phyloP scores from a whole-genome alignment of 305 asterid species.

The Fraxinus ornus region DNA sequence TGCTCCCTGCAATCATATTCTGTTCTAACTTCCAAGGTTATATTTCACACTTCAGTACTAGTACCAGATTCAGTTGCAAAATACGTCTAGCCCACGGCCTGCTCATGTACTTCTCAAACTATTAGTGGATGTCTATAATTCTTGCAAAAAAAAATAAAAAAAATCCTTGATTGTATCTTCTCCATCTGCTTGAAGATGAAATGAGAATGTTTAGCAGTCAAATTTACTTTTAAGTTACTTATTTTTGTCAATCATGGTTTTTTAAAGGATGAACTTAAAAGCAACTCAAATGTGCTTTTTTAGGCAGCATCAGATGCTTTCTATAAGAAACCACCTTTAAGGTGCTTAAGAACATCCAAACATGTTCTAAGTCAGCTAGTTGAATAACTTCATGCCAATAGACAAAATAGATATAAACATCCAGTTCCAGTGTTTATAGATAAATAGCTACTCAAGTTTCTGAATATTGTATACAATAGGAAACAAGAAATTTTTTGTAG shows the following conservation, averaged over 20 bases:
- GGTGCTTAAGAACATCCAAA: neutral
- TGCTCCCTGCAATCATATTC: conserved; percentile 10
- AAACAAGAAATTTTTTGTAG: conserved; percentile 21
- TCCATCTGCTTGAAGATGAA: neutral
- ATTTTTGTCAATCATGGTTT: neutral
- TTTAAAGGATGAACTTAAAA: neutral
- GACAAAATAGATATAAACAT: conserved; percentile 1
- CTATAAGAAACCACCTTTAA: neutral
- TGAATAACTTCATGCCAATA: neutral
- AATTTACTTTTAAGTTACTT: neutral
- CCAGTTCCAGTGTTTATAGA: conserved; percentile 2
- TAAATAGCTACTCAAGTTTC: conserved; percentile 14
- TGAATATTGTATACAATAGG: conserved; percentile 1
- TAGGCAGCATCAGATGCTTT: neutral
- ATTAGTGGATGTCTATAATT: neutral
- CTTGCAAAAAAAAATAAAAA: neutral
- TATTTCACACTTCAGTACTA: neutral
- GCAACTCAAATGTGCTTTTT: neutral
- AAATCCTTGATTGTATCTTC: neutral
- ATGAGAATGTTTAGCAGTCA: neutral
- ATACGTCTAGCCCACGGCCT: neutral
- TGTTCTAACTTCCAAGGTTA: neutral
- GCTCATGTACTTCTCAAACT: neutral
- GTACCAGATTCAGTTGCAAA: neutral
- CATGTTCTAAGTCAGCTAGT: neutral